Evolutionary conservation across 164 flowering plant genomes (phyloP), one percentile per base, ranked within the genome.

Genomic region (Chimonanthus praecox): DNA sequence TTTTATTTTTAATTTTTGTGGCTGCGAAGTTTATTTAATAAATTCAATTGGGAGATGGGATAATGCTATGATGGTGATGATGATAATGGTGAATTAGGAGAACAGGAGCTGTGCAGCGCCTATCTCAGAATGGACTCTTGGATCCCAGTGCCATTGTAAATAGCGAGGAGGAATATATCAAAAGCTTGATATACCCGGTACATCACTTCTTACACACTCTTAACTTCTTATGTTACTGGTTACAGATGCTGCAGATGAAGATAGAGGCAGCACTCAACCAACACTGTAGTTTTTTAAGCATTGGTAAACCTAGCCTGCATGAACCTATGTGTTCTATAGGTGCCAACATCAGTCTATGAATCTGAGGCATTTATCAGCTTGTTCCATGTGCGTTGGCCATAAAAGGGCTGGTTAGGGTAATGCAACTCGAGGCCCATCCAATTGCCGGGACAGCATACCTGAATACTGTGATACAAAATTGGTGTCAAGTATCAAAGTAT

Each of bases 31-130:
- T 75, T 20, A 77, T 67, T 67, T n/a, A 63, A 43, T 66, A 69
- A 72, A 16, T 21, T 76, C 66, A 67, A 79, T 20, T 20, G 21
- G 21, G 21, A 20, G 21, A 20, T 20, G 21, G 21, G 21, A 20
- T 20, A 20, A 20, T 20, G 21, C 21, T 20, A 20, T 20, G 21
- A 20, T 20, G 21, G 21, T 20, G 21, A 20, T 20, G 21, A 20
- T 20, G 21, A 20, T 20, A 20, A 20, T 20, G 21, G 21, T 20
- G 21, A 20, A 20, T 75, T 76, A 45, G 69, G 72, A 49, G 13
- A 79, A 81, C 89, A 95, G 99, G 97, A 71, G 99, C 99, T 69
- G 80, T 90, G 77, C 91, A 90, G 74, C 86, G 97, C 72, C 97
- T 96, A 71, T 86, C 75, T 74, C 85, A 89, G 72, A 88, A 88